Evolutionary conservation across 768 basidiomycete species (phyloP), one percentile per base, ranked within the genome.

Genomic region (Suillus occidentalis): DNA sequence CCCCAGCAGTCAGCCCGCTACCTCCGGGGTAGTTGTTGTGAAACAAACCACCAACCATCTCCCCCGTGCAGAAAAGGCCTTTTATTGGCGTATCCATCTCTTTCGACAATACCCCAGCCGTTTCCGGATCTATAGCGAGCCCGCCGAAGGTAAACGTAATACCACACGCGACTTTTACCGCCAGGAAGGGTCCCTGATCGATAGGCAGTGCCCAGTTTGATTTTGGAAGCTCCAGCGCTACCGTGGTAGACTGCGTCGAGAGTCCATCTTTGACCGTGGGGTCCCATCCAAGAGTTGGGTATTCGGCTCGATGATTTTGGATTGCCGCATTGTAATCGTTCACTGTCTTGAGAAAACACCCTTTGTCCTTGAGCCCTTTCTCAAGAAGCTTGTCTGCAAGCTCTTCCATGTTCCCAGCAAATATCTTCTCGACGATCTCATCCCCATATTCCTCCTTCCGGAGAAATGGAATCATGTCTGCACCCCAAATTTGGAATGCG

Each of bases 131-230:
- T 66, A 90, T 84, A 0, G 82, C 84, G 3, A 90, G 72, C 1
- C 89, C 89, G 0, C 89, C 88, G 76, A 89, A 90, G 2, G 88
- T 90, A 76, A 89, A 91, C 1, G 89, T 90, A 62, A 89, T 83
- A 7, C 88, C 89, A 75, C 89, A 89, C 0, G 84, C 78, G 9
- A 90, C 86, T 69, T 86, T 88, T 39, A 90, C 86, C 3, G 88
- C 89, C 71, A 89, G 76, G 68, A 88, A 87, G 0, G 87, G 87
- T 14, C 78, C 72, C 49, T 80, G 67, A 43, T 85, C 81, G 31
- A 90, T 74, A 6, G 83, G 70, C 65, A 87, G 74, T 0, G 89
- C 89, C 89, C 89, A 90, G 68, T 90, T 89, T 0, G 87, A 85
- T 72, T 91, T 90, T 13, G 87, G 80, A 14, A 84, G 67, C 14